These are phyloP conservation scores for Pestalotiopsis fici DNA, from an alignment of 2,329 filamentous ascomycete genomes.

Conservation along the genomic window DNA sequence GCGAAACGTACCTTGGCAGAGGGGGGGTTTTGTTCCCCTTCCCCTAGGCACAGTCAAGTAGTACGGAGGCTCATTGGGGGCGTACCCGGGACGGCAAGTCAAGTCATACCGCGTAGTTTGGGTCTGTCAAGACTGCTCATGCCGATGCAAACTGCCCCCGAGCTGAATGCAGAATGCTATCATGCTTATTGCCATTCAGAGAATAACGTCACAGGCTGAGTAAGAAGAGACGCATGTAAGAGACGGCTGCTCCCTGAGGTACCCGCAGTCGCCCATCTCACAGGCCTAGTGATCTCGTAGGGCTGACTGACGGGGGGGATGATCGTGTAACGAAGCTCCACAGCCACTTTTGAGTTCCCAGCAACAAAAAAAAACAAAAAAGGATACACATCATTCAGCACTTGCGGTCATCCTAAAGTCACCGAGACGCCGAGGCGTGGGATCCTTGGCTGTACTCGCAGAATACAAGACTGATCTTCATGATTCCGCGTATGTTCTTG, in stretches of 20 bases:
- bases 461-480: background rate
- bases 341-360: background rate
- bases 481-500: no score
- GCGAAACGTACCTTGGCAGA: background rate
- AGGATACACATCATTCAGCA: background rate
- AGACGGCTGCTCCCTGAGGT: slow-evolving; percentile 4
- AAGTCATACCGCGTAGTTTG: background rate
- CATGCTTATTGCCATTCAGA: background rate
- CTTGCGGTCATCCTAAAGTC: background rate
- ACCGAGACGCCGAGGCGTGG: background rate
- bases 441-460: background rate
- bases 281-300: slow-evolving; percentile 4
- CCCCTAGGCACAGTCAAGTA: background rate
- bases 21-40: background rate
- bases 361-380: background rate
- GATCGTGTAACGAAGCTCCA: slow-evolving; percentile 5
- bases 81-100: background rate
- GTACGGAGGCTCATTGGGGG: background rate
- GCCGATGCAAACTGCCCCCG: background rate
- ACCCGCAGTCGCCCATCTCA: slow-evolving; percentile 5
- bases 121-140: background rate
- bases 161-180: background rate
- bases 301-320: slow-evolving; percentile 3
- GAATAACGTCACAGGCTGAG: background rate
- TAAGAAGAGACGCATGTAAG: background rate